A percentile compares a stretch with the other conserved stretches of the same genome.
Evolutionary conservation across 495 filamentous ascomycete species (phyloP).

Genomic region (Penicillium steckii): DNA sequence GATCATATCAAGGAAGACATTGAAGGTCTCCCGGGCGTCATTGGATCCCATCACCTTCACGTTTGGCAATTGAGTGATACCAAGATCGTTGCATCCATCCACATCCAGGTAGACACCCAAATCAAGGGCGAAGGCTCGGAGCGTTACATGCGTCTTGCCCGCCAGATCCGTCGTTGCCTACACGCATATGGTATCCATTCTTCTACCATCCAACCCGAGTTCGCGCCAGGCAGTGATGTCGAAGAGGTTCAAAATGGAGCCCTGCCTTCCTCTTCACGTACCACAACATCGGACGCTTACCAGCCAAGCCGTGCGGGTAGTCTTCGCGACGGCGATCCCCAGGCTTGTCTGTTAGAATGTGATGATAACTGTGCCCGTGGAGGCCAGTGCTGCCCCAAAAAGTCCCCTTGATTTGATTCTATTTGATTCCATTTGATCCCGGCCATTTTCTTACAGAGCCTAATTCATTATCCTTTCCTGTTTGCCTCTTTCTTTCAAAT

Average conservation of each 20-base stretch:
- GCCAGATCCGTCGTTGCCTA: constrained; percentile 75
- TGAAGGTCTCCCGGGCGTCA: constrained; percentile 73
- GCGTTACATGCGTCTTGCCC: constrained; percentile 86
- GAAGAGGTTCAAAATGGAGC: constrained; percentile 40
- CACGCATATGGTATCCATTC: constrained; percentile 96
- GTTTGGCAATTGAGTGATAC: constrained; percentile 97
- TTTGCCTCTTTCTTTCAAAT: too few relatives aligned
- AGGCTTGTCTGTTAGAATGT: constrained; percentile 80
- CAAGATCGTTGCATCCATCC: constrained; percentile 86
- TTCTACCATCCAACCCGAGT: constrained; percentile 98
- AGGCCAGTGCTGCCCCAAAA: constrained; percentile 68
- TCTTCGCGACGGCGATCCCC: constrained; percentile 48
- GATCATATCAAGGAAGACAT: constrained; percentile 94
- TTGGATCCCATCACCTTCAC: constrained; percentile 91
- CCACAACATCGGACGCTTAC: constrained; percentile 25
- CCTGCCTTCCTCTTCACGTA: constrained; percentile 26
- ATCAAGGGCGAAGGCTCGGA: constrained; percentile 68
- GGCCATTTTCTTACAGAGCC: not conserved
- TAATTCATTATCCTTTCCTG: not conserved
- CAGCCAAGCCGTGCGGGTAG: constrained; percentile 48
- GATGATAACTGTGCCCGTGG: constrained; percentile 74
- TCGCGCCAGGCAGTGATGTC: constrained; percentile 60
- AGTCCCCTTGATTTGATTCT: constrained; percentile 22
- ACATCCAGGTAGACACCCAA: constrained; percentile 83
- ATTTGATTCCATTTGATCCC: not conserved